phyloP scores from a whole-genome alignment of 73 alveolate species.

The Paramecium caudatum region DNA sequence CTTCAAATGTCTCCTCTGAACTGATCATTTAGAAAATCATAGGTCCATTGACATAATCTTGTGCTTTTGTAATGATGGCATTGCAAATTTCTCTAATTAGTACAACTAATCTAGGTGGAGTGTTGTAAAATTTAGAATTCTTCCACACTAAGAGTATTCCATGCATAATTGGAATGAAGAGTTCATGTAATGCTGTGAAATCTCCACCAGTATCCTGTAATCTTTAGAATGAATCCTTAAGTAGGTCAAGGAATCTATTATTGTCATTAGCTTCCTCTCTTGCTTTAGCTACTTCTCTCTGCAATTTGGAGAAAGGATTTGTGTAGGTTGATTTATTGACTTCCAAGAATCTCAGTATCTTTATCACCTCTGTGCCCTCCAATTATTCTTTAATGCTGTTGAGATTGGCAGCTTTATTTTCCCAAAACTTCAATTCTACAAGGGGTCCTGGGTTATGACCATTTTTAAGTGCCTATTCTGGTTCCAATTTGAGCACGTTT shows the following conservation, averaged over 20 bases:
- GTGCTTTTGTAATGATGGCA: conserved; percentile 95
- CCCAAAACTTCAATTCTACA: conserved; percentile 99
- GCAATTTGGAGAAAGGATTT: conserved; percentile 98
- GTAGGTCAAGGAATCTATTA: conserved; percentile 66
- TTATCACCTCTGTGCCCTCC: conserved; percentile 80
- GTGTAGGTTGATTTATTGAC: conserved; percentile 99
- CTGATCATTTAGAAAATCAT: conserved; percentile 96
- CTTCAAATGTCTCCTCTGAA: conserved; percentile 98
- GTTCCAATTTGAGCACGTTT: conserved; percentile 99
- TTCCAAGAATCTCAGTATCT: conserved; percentile 98
- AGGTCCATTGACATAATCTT: conserved; percentile 95
- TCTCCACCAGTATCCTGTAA: conserved; percentile 86
- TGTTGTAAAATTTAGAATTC: conserved; percentile 95
- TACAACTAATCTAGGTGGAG: conserved; percentile 97
- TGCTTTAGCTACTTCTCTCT: conserved; percentile 99
- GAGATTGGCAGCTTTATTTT: conserved; percentile 94
- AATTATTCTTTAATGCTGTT: conserved; percentile 92
- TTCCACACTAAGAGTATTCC: conserved; percentile 98
- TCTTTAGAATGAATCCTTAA: conserved; percentile 92
- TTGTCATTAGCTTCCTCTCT: conserved; percentile 98
- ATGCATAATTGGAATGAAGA: conserved; percentile 99
- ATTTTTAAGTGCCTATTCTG: conserved; percentile 93
- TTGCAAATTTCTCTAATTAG: conserved; percentile 98
- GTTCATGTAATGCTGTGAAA: conserved; percentile 95
- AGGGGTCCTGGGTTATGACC: conserved; percentile 99